Evolutionary conservation across 805 yeast genomes (phyloP), one percentile per base, ranked within the genome.

Genomic region (Clavispora santaluciae): DNA sequence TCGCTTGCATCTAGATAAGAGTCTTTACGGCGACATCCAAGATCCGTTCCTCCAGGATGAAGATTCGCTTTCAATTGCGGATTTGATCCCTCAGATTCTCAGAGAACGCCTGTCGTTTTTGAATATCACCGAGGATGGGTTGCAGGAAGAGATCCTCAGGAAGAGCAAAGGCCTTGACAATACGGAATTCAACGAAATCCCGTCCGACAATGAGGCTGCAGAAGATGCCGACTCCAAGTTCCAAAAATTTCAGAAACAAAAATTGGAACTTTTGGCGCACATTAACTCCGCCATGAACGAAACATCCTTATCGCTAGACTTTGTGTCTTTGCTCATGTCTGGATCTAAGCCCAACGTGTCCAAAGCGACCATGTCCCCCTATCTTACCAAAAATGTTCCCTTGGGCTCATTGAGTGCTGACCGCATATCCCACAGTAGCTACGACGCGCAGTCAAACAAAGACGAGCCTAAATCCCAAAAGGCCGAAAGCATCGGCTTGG

Each of bases 271-370:
- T 31, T 51, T 81, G 12, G 68, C 65, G 13, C 66, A 70, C 33
- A 69, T 85, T 22, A 73, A 77, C 40, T 60, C 78, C 0, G 95
- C 98, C 2, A 68, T 86, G 50, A 93, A 91, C 57, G 97, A 93
- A 56, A 81, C 95, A 0, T 89, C 96, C 0, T 62, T 93, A 28
- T 82, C 95, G 1, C 66, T 90, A 42, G 99, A 91, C 56, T 86
- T 90, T 48, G 83, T 91, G 1, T 87, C 96, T 1, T 69, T 91
- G 45, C 66, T 93, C 43, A 73, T 91, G 33, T 84, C 96, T 15
- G 76, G 86, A 9, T 78, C 79, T 9, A 75, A 93, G 46, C 96
- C 96, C 1, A 86, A 87, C 15, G 84, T 91, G 1, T 95, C 95
- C 2, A 75, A 84, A 24, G 72, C 89, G 2, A 87, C 97, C 1